Evolutionary conservation across 169 alveolate species (phyloP).

Genomic region (Babesia ovis): DNA sequence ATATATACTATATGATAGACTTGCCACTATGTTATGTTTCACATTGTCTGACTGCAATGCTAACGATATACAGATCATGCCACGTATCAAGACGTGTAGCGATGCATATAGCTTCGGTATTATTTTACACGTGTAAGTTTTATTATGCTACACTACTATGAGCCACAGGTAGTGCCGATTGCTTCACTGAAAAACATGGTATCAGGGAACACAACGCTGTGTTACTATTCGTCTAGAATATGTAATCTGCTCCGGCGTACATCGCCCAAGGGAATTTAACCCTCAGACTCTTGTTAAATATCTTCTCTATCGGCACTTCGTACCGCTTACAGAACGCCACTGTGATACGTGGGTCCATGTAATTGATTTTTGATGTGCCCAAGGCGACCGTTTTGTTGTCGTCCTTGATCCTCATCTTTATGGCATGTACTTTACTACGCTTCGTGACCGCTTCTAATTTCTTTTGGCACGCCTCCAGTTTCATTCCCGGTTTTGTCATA

Average conservation of each 20-base stretch:
- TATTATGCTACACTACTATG: too few relatives aligned
- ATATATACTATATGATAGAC: too few relatives aligned
- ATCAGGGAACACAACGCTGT: slow-evolving; percentile 23
- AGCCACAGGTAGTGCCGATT: slow-evolving; percentile 21
- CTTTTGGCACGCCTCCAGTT: slow-evolving; percentile 63
- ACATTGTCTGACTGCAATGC: too few relatives aligned
- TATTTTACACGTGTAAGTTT: slow-evolving; percentile 55
- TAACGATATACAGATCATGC: neutral
- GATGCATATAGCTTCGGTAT: slow-evolving; percentile 43
- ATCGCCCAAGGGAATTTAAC: slow-evolving; percentile 99
- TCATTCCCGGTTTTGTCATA: slow-evolving; percentile 70
- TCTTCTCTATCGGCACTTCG: slow-evolving; percentile 96
- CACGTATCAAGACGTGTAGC: slow-evolving; percentile 10
- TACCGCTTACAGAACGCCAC: slow-evolving; percentile 94
- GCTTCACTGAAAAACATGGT: slow-evolving; percentile 3
- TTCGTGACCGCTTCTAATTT: slow-evolving; percentile 42
- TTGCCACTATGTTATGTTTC: too few relatives aligned
- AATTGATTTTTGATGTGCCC: slow-evolving; percentile 98
- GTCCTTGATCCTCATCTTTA: slow-evolving; percentile 89
- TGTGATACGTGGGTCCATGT: slow-evolving; percentile 99
- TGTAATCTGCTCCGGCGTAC: slow-evolving; percentile 91
- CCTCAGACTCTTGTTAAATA: slow-evolving; percentile 89
- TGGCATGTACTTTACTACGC: slow-evolving; percentile 55
- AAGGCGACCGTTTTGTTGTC: slow-evolving; percentile 96
- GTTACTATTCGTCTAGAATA: slow-evolving; percentile 74